Conservation (phyloP, 1,139 yeast genomes). For the Sugiyamaella sp. region DNA sequence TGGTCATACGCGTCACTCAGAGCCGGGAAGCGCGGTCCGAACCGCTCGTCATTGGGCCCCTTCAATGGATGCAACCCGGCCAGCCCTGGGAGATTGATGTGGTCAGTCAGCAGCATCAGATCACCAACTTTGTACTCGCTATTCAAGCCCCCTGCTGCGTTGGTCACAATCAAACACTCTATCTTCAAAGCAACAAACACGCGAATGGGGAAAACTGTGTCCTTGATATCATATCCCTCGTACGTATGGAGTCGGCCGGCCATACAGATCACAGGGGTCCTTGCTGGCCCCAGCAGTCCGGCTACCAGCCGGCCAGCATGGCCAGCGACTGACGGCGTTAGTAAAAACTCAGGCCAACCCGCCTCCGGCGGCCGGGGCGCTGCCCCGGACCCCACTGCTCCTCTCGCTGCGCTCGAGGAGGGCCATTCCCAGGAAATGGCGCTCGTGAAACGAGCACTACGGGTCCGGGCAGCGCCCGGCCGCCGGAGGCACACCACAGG, state of each 20-base stretch:
- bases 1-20: slow-evolving; percentile 88
- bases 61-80: slow-evolving; percentile 86
- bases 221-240: slow-evolving; percentile 82
- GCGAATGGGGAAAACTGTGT: slow-evolving; percentile 85
- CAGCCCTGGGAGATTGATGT: slow-evolving; percentile 86
- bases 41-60: slow-evolving; percentile 79
- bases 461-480: no score
- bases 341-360: not conserved
- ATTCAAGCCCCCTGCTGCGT: slow-evolving; percentile 93
- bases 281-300: slow-evolving; percentile 69
- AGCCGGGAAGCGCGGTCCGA: slow-evolving; percentile 88
- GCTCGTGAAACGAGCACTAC: no score
- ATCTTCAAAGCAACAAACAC: slow-evolving; percentile 68
- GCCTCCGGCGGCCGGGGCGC: no score
- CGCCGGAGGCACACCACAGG: no score
- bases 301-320: slow-evolving; percentile 83
- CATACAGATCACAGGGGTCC: slow-evolving; percentile 88
- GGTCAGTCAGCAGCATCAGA: slow-evolving; percentile 76
- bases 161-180: slow-evolving; percentile 68
- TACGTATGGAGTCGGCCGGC: slow-evolving; percentile 90
- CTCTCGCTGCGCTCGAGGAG: no score
- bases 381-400: no score
- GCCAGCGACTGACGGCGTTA: slow-evolving; percentile 59
- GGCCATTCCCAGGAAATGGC: no score
- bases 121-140: slow-evolving; percentile 75